These are phyloP conservation scores for Solanum pinnatisectum DNA, from an alignment of 257 asterid species.

Conservation along the genomic window DNA sequence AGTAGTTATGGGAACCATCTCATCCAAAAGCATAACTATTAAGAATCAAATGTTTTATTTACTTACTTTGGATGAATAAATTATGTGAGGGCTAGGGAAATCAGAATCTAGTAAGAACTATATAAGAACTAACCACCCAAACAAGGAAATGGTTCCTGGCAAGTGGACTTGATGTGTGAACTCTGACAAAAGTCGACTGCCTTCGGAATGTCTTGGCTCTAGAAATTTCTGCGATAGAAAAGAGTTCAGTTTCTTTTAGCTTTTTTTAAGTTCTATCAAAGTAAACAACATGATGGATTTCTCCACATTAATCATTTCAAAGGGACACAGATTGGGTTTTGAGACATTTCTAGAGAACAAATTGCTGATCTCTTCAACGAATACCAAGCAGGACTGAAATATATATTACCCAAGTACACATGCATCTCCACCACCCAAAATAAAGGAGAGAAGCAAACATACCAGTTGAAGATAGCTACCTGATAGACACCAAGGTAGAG, in stretches of 20 bases:
- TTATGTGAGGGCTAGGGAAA: background rate
- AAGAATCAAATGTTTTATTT: background rate
- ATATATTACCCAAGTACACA: background rate
- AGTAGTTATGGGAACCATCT: background rate
- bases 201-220: conserved; percentile 67
- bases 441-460: background rate
- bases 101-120: background rate
- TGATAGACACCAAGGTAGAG: background rate
- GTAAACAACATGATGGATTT: background rate
- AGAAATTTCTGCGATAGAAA: conserved; percentile 44
- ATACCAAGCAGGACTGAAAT: background rate
- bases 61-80: background rate
- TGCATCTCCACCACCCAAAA: background rate
- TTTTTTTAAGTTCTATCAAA: background rate
- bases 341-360: background rate
- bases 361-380: background rate
- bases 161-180: conserved; percentile 69
- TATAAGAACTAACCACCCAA: conserved; percentile 62
- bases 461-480: background rate
- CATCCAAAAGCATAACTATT: background rate
- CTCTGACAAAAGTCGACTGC: conserved; percentile 84
- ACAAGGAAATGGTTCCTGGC: conserved; percentile 51
- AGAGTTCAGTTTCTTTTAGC: background rate
- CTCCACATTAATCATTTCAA: background rate
- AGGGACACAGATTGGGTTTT: background rate